A percentile compares a stretch with the other conserved stretches of the same genome.
These are phyloP conservation scores for Gossypium longicalyx DNA, from an alignment of 345 rosid species.

Conservation along the genomic window DNA sequence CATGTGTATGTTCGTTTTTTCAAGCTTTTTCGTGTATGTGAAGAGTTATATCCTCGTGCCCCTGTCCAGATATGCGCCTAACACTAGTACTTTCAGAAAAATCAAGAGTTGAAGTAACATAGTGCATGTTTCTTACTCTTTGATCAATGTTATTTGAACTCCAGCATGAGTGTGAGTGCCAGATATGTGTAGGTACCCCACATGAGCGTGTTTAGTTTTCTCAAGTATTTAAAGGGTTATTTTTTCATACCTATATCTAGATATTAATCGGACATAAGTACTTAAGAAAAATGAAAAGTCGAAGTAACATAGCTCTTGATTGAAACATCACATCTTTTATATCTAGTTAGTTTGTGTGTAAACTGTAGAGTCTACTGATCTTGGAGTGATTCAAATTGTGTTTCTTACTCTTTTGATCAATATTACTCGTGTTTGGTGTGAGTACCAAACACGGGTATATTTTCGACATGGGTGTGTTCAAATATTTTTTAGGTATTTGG, in stretches of 20 bases:
- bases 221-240: not conserved
- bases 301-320: not conserved
- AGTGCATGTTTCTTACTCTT: not conserved
- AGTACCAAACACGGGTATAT: not conserved
- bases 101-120: not conserved
- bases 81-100: not conserved
- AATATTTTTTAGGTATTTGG: not conserved
- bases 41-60: not conserved
- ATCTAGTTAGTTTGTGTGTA: not conserved
- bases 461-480: not conserved
- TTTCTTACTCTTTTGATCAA: not conserved
- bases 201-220: not conserved
- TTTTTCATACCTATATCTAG: not conserved
- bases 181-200: not conserved
- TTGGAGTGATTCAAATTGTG: not conserved
- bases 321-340: not conserved
- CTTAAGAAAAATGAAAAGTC: not conserved
- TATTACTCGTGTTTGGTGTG: not conserved
- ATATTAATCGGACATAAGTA: not conserved
- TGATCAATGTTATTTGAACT: not conserved
- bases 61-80: not conserved
- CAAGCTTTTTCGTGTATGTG: not conserved
- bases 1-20: not conserved
- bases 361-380: not conserved
- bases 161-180: not conserved